Base-by-base conservation (phyloP, 2,329 filamentous ascomycete genomes). In the Podosphaera aphanis region DNA sequence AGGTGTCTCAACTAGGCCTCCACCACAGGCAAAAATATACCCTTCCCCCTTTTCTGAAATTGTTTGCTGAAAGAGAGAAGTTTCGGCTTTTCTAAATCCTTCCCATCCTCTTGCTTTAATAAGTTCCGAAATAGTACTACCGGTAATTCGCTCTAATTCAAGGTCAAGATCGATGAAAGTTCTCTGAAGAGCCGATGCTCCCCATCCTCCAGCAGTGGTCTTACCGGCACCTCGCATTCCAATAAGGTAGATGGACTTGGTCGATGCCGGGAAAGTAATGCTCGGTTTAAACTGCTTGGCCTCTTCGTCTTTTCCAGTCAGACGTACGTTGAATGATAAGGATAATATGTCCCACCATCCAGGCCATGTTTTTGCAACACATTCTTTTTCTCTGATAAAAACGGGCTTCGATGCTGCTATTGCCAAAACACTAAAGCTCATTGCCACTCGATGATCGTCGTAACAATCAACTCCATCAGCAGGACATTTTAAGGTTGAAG, bases 211-310 rank as follows among this genome's bases (percentile, higher is more conserved):
- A 31, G 83, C 80, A 0, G 90, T 98, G 0, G 90, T 94, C 66
- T 98, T 98, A 21, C 90, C 90, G 36, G 86, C 90, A 47, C 90
- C 90, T 52, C 90, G 77, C 90, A 98, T 98, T 8, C 90, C 90
- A 53, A 98, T 88, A 49, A 98, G 79, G 63, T 94, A 85, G 44
- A 95, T 78, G 0, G 86, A 93, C 42, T 73, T 71, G 54, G 73
- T 62, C 27, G 58, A 52, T 13, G 15, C 3, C 7, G 20, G 37
- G 19, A 21, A 33, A 15, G 53, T 60, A 43, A 54, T 60, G 49
- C 63, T 66, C 48, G 61, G 61, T 45, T 57, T 52, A 11, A 57
- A 53, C 25, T 61, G 63, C 10, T 61, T 56, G 20, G 62, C 60
- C 40, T 59, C 59, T 25, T 55, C 48, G 37, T 59, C 84, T 31